Percentiles rank a stretch among this genome's conserved stretches.
These are phyloP conservation scores for Centrapalus pauciflorus DNA, from an alignment of 129 eudicot genomes.

Conservation along the genomic window DNA sequence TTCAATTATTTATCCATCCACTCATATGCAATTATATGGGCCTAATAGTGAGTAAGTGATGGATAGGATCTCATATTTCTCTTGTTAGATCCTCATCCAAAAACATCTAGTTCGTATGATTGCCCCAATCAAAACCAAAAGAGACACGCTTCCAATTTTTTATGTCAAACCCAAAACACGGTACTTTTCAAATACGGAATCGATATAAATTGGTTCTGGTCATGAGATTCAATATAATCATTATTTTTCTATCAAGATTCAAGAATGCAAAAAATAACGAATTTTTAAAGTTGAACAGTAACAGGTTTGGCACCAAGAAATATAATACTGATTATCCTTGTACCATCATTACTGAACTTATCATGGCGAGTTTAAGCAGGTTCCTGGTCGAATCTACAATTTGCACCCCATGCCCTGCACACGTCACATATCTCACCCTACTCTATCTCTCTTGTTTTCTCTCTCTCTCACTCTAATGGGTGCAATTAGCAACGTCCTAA, in stretches of 20 bases:
- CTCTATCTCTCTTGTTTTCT: no score
- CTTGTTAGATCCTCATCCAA: not conserved
- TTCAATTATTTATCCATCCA: not conserved
- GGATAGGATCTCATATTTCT: conserved; percentile 6
- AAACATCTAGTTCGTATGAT: conserved; percentile 13
- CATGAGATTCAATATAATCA: not conserved
- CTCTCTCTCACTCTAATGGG: no score
- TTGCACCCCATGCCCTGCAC: no score
- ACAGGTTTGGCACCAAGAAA: not conserved
- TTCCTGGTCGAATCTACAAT: not conserved
- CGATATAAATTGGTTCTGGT: not conserved
- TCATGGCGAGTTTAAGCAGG: not conserved
- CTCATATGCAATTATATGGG: conserved; percentile 1
- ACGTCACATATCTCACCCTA: no score
- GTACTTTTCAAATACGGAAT: not conserved
- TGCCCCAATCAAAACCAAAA: not conserved
- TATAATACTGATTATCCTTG: no score
- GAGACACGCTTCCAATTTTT: not conserved
- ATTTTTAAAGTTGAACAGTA: not conserved
- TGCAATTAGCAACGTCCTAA: no score
- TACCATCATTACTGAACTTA: no score
- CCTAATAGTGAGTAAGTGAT: not conserved
- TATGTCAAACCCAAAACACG: not conserved
- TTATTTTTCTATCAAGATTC: not conserved
- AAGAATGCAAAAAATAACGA: not conserved